phyloP scores from a whole-genome alignment of 2,329 filamentous ascomycete species.

The Aspergillus candidus region DNA sequence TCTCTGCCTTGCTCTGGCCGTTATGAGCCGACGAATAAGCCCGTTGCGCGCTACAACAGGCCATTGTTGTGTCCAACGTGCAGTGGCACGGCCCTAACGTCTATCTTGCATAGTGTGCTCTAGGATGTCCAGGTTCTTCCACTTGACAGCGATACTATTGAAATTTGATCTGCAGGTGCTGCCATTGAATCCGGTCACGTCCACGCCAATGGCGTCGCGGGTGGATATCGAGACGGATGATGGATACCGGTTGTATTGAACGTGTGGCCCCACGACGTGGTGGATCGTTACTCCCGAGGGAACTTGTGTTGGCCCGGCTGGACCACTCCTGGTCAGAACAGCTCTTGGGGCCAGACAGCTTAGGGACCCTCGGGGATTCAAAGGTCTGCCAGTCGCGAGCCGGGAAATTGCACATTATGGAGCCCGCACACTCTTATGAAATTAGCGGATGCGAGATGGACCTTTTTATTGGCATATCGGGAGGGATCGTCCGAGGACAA shows the following conservation, averaged over 20 bases:
- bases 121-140: constrained; percentile 3
- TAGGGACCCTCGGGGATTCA: not conserved
- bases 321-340: not conserved
- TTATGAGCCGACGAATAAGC: not conserved
- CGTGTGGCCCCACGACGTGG: no score
- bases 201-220: no score
- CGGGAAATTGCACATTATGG: constrained; percentile 3
- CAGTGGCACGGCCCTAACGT: constrained; percentile 6
- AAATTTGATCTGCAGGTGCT: constrained; percentile 9
- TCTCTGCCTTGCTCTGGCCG: not conserved
- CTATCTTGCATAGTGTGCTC: constrained; percentile 6
- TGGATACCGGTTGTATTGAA: no score
- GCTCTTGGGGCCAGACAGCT: constrained; percentile 1
- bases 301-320: no score
- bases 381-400: constrained; percentile 3
- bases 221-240: no score
- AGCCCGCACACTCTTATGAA: constrained; percentile 2
- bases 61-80: constrained; percentile 5
- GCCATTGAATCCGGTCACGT: not conserved
- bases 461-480: constrained; percentile 2
- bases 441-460: constrained; percentile 5
- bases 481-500: constrained; percentile 6
- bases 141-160: constrained; percentile 9
- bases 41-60: not conserved
- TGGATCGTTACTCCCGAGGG: no score